These are phyloP conservation scores for Punica granatum DNA, from an alignment of 345 rosid species.

Conservation along the genomic window DNA sequence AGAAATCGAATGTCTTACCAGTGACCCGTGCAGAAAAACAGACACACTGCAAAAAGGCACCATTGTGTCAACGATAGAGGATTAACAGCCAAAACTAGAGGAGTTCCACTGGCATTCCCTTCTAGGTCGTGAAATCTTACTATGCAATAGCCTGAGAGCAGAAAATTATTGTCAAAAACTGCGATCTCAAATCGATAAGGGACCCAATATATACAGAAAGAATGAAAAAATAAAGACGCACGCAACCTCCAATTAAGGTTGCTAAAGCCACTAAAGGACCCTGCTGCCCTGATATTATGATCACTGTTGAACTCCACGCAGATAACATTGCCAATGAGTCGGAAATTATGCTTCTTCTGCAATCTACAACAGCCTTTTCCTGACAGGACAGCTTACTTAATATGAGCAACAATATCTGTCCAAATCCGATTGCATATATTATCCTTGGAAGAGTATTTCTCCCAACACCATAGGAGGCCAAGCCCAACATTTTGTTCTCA, in stretches of 20 bases:
- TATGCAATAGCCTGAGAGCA: constrained; percentile 75
- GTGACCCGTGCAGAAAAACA: constrained; percentile 89
- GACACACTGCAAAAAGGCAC: constrained; percentile 70
- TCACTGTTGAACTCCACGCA: constrained; percentile 69
- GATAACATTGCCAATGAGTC: constrained; percentile 50
- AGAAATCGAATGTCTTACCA: constrained; percentile 35
- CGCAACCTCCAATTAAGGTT: constrained; percentile 55
- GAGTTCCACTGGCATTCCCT: constrained; percentile 19
- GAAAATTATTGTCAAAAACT: not conserved
- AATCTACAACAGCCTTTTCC: constrained; percentile 17
- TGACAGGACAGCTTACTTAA: constrained; percentile 18
- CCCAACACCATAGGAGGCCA: constrained; percentile 24
- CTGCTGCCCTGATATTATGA: constrained; percentile 72
- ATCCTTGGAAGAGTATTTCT: constrained; percentile 51
- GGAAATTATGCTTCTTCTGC: constrained; percentile 21
- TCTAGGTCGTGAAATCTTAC: constrained; percentile 48
- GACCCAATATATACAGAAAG: not conserved
- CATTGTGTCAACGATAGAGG: constrained; percentile 69
- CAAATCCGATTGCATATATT: constrained; percentile 43
- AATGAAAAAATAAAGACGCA: not conserved
- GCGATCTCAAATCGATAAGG: not conserved
- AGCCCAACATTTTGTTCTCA: constrained; percentile 37
- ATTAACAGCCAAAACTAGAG: constrained; percentile 22
- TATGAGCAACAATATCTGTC: constrained; percentile 50
- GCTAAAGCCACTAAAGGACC: constrained; percentile 72